Evolutionary conservation across 495 filamentous ascomycete genomes (phyloP).

Genomic region (Tuber umbilicatum): DNA sequence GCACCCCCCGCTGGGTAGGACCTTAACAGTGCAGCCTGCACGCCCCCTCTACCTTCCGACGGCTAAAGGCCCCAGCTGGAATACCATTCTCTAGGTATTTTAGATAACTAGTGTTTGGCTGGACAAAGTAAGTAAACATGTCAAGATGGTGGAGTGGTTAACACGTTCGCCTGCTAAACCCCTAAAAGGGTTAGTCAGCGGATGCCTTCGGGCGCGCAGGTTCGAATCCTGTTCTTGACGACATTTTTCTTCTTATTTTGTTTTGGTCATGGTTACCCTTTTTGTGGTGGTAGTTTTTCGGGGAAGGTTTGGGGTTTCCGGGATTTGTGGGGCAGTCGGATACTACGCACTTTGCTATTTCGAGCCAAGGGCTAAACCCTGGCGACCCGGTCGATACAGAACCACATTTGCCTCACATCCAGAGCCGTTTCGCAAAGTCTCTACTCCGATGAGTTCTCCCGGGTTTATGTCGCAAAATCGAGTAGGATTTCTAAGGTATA

Average conservation of each 20-base stretch:
- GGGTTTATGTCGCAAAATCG: no score
- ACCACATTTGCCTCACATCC: background rate
- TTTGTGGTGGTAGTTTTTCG: background rate
- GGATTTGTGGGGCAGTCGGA: background rate
- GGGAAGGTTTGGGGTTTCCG: background rate
- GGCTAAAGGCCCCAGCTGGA: background rate
- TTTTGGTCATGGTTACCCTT: background rate
- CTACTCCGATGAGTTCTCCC: no score
- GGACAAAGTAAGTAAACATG: background rate
- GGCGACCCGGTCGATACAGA: background rate
- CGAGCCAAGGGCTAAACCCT: no score
- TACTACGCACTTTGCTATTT: background rate
- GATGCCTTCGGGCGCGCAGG: constrained; percentile 42
- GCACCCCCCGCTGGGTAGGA: background rate
- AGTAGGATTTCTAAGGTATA: no score
- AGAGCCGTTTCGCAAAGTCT: background rate
- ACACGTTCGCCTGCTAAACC: constrained; percentile 41
- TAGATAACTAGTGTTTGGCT: background rate
- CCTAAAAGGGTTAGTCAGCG: constrained; percentile 19
- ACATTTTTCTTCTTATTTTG: background rate
- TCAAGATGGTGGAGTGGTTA: constrained; percentile 43
- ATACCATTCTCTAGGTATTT: background rate
- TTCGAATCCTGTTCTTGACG: constrained; percentile 42
- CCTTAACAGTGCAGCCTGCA: background rate
- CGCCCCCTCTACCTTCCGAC: background rate